Evolutionary conservation across 352 stramenopile genomes (phyloP).

Genomic region (Thalassiosira delicatula): DNA sequence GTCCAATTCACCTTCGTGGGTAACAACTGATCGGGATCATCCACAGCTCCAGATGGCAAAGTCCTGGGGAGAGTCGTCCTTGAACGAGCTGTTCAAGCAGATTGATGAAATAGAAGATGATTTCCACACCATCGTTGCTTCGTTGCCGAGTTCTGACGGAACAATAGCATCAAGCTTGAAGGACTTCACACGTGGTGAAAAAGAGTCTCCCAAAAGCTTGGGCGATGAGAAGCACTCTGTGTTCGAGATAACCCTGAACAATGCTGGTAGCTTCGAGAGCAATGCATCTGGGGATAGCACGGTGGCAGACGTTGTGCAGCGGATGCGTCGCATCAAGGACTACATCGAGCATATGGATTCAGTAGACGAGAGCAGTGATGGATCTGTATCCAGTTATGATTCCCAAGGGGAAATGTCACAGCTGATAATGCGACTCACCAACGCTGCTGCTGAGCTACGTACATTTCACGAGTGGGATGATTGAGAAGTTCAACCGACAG

Average conservation of each 20-base stretch:
- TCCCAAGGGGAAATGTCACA: constrained; percentile 64
- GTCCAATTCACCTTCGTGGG: constrained; percentile 41
- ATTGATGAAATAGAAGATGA: constrained; percentile 74
- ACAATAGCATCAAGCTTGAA: constrained; percentile 32
- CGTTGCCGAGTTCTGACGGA: constrained; percentile 45
- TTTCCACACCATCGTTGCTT: constrained; percentile 59
- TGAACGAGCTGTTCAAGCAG: constrained; percentile 54
- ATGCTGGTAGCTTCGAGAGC: constrained; percentile 54
- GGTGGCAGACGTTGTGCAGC: constrained; percentile 37
- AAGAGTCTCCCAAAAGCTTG: constrained; percentile 35
- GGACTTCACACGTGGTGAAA: constrained; percentile 23
- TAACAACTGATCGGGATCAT: constrained; percentile 48
- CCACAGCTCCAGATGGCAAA: constrained; percentile 28
- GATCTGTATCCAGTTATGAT: constrained; percentile 23
- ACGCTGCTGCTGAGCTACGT: constrained; percentile 58
- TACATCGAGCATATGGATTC: constrained; percentile 62
- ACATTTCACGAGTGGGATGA: constrained; percentile 50
- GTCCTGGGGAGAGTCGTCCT: constrained; percentile 57
- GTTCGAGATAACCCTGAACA: constrained; percentile 40
- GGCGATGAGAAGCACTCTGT: constrained; percentile 28
- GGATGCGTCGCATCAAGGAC: constrained; percentile 59
- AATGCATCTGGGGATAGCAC: constrained; percentile 46
- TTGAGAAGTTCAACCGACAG: too few relatives aligned
- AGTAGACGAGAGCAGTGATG: constrained; percentile 41
- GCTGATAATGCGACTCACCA: constrained; percentile 57